Conservation (phyloP, 2,329 filamentous ascomycete genomes). For the Colletotrichum eleusines region DNA sequence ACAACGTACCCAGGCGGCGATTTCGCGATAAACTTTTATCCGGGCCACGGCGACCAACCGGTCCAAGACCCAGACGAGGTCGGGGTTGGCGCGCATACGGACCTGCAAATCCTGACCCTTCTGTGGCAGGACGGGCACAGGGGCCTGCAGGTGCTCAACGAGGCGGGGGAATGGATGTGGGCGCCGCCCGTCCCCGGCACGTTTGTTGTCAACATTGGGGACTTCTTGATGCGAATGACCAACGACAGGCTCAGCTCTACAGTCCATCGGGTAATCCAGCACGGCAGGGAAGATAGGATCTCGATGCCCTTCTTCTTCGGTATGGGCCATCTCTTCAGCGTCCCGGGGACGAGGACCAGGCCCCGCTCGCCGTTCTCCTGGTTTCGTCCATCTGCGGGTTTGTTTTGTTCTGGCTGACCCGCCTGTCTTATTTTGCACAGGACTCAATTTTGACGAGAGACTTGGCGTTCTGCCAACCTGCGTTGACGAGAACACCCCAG, state of each 20-base stretch:
- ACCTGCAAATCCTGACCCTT: slow-evolving; percentile 61
- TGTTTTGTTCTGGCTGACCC: not conserved
- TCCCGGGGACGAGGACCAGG: not conserved
- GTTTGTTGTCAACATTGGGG: slow-evolving; percentile 47
- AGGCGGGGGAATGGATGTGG: slow-evolving; percentile 44
- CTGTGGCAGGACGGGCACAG: slow-evolving; percentile 59
- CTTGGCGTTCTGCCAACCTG: slow-evolving; percentile 63
- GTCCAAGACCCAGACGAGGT: slow-evolving; percentile 47
- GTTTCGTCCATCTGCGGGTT: not conserved
- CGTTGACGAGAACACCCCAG: slow-evolving; percentile 58
- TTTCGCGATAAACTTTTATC: slow-evolving; percentile 46
- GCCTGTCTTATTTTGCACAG: slow-evolving; percentile 4
- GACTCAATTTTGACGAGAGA: slow-evolving; percentile 64
- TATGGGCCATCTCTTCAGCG: slow-evolving; percentile 7
- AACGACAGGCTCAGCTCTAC: slow-evolving; percentile 45
- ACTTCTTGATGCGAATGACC: slow-evolving; percentile 45
- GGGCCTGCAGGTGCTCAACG: slow-evolving; percentile 45
- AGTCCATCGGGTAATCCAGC: slow-evolving; percentile 42
- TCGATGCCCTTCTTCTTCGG: slow-evolving; percentile 70
- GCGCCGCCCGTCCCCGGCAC: slow-evolving; percentile 45
- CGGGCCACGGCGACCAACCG: slow-evolving; percentile 39
- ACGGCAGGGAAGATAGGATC: slow-evolving; percentile 39
- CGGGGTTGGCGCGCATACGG: slow-evolving; percentile 61
- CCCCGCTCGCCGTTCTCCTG: not conserved
- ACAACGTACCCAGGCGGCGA: slow-evolving; percentile 44